phyloP scores from a whole-genome alignment of 1,284 basidiomycete genomes.

The Athelia sp. region DNA sequence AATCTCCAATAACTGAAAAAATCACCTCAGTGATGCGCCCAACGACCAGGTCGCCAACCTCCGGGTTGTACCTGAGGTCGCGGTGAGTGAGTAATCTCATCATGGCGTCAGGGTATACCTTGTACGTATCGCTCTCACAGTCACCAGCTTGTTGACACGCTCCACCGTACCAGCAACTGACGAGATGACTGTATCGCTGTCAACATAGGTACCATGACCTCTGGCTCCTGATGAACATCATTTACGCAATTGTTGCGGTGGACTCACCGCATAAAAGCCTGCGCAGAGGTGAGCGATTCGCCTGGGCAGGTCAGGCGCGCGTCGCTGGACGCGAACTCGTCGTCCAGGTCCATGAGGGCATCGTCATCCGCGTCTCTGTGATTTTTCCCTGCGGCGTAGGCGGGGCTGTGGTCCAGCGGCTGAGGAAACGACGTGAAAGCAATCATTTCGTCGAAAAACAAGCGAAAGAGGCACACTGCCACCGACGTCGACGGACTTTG shows the following conservation, averaged over 20 bases:
- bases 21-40: constrained; percentile 90
- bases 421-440: not conserved
- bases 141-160: constrained; percentile 93
- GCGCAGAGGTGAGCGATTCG: constrained; percentile 70
- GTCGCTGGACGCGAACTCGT: constrained; percentile 35
- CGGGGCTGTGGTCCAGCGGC: constrained; percentile 6
- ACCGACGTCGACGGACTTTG: no score
- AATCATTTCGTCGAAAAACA: not conserved
- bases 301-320: constrained; percentile 67
- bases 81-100: constrained; percentile 6
- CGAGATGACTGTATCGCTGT: constrained; percentile 81
- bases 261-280: constrained; percentile 74
- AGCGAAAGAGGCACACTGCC: no score
- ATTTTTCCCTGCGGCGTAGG: constrained; percentile 18
- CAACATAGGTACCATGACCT: constrained; percentile 92
- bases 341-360: constrained; percentile 41
- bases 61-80: constrained; percentile 81
- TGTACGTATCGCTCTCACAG: constrained; percentile 82
- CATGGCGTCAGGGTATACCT: constrained; percentile 49
- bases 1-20: not conserved
- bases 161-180: constrained; percentile 91
- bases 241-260: not conserved
- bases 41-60: constrained; percentile 97
- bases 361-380: constrained; percentile 35
- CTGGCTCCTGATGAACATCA: constrained; percentile 35